phyloP scores from a whole-genome alignment of 768 basidiomycete genomes.

The Kwoniella sp. region DNA sequence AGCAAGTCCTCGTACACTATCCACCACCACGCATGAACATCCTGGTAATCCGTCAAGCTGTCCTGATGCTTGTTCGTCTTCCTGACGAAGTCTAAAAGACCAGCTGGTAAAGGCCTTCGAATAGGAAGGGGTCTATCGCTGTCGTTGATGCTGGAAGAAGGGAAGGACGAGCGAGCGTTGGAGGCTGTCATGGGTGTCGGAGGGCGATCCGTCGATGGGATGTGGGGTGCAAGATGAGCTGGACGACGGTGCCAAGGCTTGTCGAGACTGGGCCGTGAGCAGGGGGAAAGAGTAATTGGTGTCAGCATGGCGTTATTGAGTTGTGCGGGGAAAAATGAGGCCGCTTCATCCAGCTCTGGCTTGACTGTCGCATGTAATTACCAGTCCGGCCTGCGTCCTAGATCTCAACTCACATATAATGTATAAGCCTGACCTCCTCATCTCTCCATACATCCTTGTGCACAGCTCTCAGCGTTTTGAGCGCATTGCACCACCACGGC shows the following conservation, averaged over 20 bases:
- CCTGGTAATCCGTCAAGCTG: constrained; percentile 38
- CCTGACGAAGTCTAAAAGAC: constrained; percentile 26
- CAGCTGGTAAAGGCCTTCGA: constrained; percentile 25
- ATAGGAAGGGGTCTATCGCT: neutral
- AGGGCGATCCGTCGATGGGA: neutral
- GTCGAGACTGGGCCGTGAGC: too few species aligned
- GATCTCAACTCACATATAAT: constrained; percentile 55
- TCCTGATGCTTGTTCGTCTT: constrained; percentile 26
- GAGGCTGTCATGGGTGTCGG: constrained; percentile 16
- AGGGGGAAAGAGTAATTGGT: too few species aligned
- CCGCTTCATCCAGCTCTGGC: too few species aligned
- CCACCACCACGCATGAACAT: constrained; percentile 55
- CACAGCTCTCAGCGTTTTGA: constrained; percentile 73
- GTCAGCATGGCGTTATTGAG: neutral
- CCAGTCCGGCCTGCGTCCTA: too few species aligned
- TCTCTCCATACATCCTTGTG: constrained; percentile 82
- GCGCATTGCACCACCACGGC: constrained; percentile 66
- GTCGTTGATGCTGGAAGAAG: neutral
- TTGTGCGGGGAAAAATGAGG: too few species aligned
- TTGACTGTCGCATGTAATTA: too few species aligned
- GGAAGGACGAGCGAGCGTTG: constrained; percentile 1
- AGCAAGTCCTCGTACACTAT: constrained; percentile 47
- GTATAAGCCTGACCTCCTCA: constrained; percentile 72
- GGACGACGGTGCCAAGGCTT: constrained; percentile 54
- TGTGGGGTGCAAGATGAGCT: constrained; percentile 8